These are phyloP conservation scores for Neopestalotiopsis sp. DNA, from an alignment of 2,329 filamentous ascomycete genomes.

Conservation along the genomic window DNA sequence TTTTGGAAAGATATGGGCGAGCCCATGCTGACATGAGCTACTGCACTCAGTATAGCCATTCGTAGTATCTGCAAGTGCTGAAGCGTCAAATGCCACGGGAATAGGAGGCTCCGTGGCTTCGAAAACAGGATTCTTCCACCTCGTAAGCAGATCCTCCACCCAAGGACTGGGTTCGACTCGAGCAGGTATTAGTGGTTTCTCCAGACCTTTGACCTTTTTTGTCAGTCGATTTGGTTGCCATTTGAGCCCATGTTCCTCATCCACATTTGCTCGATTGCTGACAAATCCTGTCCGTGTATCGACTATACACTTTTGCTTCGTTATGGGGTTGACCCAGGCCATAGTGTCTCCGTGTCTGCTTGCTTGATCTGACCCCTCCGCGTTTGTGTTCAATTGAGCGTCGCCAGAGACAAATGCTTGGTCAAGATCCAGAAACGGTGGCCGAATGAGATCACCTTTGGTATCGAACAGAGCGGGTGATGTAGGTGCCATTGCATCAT, in stretches of 20 bases:
- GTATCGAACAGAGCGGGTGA: slow-evolving; percentile 41
- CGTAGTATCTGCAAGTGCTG: slow-evolving; percentile 12
- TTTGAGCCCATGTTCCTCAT: slow-evolving; percentile 38
- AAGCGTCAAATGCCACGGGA: slow-evolving; percentile 42
- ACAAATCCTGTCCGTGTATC: slow-evolving; percentile 61
- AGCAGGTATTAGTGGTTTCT: slow-evolving; percentile 21
- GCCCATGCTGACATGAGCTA: neutral
- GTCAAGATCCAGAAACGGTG: slow-evolving; percentile 48
- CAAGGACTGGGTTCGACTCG: slow-evolving; percentile 45
- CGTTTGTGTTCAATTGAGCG: slow-evolving; percentile 16
- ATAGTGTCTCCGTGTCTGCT: slow-evolving; percentile 42
- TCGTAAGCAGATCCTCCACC: slow-evolving; percentile 63
- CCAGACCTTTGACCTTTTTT: slow-evolving; percentile 22
- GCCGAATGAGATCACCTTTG: slow-evolving; percentile 46
- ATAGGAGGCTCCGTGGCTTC: slow-evolving; percentile 50
- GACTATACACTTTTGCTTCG: slow-evolving; percentile 54
- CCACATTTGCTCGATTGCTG: slow-evolving; percentile 30
- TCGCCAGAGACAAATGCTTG: slow-evolving; percentile 15
- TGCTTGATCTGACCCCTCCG: slow-evolving; percentile 12
- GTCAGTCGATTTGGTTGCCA: slow-evolving; percentile 21
- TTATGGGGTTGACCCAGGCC: slow-evolving; percentile 66
- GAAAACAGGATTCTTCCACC: slow-evolving; percentile 82
- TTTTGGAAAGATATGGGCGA: slow-evolving; percentile 26
- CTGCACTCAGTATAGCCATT: slow-evolving; percentile 19
- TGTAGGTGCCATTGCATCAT: neutral